A percentile compares a stretch with the other conserved stretches of the same genome.
phyloP scores from a whole-genome alignment of 2,329 filamentous ascomycete species.

The Fusarium paranaense region DNA sequence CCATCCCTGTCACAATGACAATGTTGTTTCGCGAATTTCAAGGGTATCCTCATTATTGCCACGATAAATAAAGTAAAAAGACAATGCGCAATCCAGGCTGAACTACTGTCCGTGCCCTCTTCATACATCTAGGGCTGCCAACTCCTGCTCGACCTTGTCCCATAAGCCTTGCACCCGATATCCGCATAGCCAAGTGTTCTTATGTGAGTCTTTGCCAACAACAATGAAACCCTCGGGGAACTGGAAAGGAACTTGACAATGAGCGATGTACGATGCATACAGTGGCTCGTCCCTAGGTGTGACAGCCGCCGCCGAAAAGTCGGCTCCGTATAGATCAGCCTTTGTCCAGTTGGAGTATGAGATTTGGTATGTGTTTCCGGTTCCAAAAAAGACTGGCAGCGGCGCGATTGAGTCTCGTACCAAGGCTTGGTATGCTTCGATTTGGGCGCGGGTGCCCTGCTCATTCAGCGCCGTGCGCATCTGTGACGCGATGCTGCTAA shows the following conservation, averaged over 20 bases:
- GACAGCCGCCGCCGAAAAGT: background rate
- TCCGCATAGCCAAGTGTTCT: constrained; percentile 25
- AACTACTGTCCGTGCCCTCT: background rate
- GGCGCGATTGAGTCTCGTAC: constrained; percentile 9
- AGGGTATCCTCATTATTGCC: background rate
- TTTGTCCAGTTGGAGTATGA: background rate
- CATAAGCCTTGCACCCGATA: constrained; percentile 15
- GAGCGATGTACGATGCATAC: background rate
- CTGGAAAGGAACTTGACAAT: background rate
- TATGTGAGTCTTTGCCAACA: constrained; percentile 13
- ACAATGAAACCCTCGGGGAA: constrained; percentile 23
- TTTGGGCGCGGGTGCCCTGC: constrained; percentile 11
- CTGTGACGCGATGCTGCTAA: background rate
- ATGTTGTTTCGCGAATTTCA: background rate
- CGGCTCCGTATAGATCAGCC: background rate
- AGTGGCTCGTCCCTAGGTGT: background rate
- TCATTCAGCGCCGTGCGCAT: background rate
- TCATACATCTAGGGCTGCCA: background rate
- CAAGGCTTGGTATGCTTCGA: constrained; percentile 23
- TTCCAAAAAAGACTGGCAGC: constrained; percentile 1
- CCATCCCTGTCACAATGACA: background rate
- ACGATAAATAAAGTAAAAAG: background rate
- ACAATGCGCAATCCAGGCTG: background rate
- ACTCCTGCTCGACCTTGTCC: constrained; percentile 12
- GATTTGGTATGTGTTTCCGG: background rate